A percentile compares a stretch with the other conserved stretches of the same genome.
phyloP scores from a whole-genome alignment of 2,329 filamentous ascomycete species.

The Fusarium nodosum region DNA sequence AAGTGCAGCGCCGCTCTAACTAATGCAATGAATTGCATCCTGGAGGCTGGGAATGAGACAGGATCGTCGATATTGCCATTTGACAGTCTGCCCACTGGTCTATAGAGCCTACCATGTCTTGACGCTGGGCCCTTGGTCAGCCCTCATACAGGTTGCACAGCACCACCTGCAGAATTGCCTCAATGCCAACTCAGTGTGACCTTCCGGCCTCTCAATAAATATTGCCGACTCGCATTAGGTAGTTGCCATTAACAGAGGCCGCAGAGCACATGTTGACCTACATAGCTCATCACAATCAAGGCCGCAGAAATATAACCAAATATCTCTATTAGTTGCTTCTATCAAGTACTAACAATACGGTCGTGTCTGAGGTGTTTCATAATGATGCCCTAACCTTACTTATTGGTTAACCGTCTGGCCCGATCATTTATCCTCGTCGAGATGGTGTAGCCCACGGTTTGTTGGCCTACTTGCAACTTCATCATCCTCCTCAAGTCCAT shows the following conservation, averaged over 20 bases:
- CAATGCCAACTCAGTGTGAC: slow-evolving; percentile 25
- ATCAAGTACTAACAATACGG: slow-evolving; percentile 39
- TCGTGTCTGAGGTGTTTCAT: slow-evolving; percentile 31
- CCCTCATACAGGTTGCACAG: not conserved
- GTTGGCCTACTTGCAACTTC: slow-evolving; percentile 11
- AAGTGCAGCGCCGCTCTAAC: slow-evolving; percentile 20
- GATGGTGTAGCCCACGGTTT: slow-evolving; percentile 29
- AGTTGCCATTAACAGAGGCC: not conserved
- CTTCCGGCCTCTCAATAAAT: slow-evolving; percentile 1
- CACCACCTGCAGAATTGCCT: slow-evolving; percentile 17
- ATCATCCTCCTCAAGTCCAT: slow-evolving; percentile 38
- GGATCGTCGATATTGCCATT: not conserved
- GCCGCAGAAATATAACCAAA: slow-evolving; percentile 13
- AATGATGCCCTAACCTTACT: slow-evolving; percentile 7
- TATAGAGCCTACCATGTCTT: not conserved
- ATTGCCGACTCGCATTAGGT: not conserved
- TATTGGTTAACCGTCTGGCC: not conserved
- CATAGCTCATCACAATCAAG: slow-evolving; percentile 1
- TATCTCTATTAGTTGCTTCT: slow-evolving; percentile 32
- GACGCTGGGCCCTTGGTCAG: not conserved
- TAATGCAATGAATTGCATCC: slow-evolving; percentile 39
- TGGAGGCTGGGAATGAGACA: slow-evolving; percentile 37
- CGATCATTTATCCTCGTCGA: slow-evolving; percentile 35
- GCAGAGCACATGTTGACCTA: not conserved
- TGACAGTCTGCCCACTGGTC: not conserved